Evolutionary conservation across 257 asterid species (phyloP), one percentile per base, ranked within the genome.

Genomic region (Avicennia marina): DNA sequence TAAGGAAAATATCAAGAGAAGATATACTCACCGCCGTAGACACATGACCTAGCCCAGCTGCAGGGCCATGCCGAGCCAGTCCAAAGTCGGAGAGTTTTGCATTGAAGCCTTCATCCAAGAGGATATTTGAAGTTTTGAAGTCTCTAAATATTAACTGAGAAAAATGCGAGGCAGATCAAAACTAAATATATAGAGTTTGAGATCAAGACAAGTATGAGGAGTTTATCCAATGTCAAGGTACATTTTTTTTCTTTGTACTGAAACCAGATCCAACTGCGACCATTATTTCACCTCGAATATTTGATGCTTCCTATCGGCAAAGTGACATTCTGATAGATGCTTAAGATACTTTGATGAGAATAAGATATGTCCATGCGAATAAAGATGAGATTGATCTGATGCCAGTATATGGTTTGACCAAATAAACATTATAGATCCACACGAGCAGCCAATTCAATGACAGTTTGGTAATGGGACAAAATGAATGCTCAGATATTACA

Each of bases 31-130:
- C 98, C 7, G 90, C 63, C 58, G 98, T 85, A 13, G 95, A 91
- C 29, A 91, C 72, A 62, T 91, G 98, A 44, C 78, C 79, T 21
- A 63, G 56, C 66, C 96, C 98, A 26, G 91, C 81, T 1, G 87
- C 67, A 11, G 98, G 98, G 41, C 96, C 96, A 72, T 79, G 96
- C 68, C 94, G 76, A n/a, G 95, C 98, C 53, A 91, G 69, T 40
- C 98, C 98, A 13, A 91, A 91, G 66, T 91, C 98, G 3, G 98
- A 91, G 24, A 91, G 81, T 56, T 91, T 91, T 19, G 96, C 96
- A 22, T 75, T 88, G 56, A 87, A 91, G 61, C 81, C 81, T 52
- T 83, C 89, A 50, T 88, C 96, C 60, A 91, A 62, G 66, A 91
- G 98, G 60, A 91, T 75, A 54, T 91, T 91, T 19, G 98, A 85